Percentiles rank a stretch among this genome's conserved stretches.
Conservation (phyloP, 2,329 filamentous ascomycete species). For the Arthrobotrys sinensis region DNA sequence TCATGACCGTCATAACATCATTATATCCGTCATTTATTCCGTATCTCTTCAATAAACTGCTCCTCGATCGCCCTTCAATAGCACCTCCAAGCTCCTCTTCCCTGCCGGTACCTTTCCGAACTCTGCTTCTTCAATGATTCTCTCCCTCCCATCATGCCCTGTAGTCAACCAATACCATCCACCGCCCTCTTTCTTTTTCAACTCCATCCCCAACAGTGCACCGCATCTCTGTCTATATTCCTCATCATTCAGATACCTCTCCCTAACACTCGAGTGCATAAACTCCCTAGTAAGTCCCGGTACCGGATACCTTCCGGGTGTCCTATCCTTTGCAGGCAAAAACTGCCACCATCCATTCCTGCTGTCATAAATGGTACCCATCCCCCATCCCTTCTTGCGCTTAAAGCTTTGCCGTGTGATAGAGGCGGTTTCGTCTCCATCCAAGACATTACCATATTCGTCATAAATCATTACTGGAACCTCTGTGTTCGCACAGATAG, state of each 20-base stretch:
- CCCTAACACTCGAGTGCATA: constrained; percentile 63
- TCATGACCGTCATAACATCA: constrained; percentile 22
- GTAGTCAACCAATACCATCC: constrained; percentile 53
- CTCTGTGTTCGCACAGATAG: constrained; percentile 56
- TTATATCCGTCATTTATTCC: neutral
- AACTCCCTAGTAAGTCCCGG: constrained; percentile 59
- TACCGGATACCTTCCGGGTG: constrained; percentile 64
- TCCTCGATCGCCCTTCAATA: constrained; percentile 50
- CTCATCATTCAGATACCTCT: constrained; percentile 57
- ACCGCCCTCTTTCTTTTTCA: constrained; percentile 44
- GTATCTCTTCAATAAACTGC: constrained; percentile 24
- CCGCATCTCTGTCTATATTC: constrained; percentile 56
- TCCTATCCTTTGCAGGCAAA: constrained; percentile 62
- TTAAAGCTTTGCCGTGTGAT: constrained; percentile 33
- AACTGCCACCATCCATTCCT: constrained; percentile 61
- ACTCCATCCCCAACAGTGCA: constrained; percentile 46
- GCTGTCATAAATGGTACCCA: constrained; percentile 67
- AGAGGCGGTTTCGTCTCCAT: constrained; percentile 32
- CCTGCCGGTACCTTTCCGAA: constrained; percentile 40
- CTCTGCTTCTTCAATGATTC: constrained; percentile 41
- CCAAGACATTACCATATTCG: constrained; percentile 40
- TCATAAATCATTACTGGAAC: constrained; percentile 38
- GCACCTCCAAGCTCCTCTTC: constrained; percentile 50
- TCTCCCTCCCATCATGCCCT: constrained; percentile 11
- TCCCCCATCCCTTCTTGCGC: constrained; percentile 65